Percentiles rank a stretch among this genome's conserved stretches.
Conservation (phyloP, 169 alveolate genomes). For the Besnoitia besnoiti region DNA sequence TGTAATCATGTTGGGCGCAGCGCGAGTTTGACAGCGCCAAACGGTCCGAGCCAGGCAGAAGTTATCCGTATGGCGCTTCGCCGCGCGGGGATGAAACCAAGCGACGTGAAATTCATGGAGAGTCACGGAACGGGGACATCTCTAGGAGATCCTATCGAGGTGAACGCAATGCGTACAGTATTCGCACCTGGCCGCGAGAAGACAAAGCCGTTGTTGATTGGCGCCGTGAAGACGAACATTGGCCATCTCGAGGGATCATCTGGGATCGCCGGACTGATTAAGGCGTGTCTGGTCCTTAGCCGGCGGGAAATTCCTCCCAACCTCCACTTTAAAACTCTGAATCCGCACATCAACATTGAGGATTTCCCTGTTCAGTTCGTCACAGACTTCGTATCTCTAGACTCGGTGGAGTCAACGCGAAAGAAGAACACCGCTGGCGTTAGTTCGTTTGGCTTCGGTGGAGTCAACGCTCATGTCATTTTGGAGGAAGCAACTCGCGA, state of each 20-base stretch:
- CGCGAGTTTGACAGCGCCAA: slow-evolving; percentile 83
- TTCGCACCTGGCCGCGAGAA: slow-evolving; percentile 69
- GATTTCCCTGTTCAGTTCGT: slow-evolving; percentile 61
- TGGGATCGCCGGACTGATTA: slow-evolving; percentile 79
- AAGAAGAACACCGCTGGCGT: slow-evolving; percentile 75
- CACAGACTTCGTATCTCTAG: slow-evolving; percentile 42
- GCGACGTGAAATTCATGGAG: slow-evolving; percentile 68
- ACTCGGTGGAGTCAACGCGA: slow-evolving; percentile 28
- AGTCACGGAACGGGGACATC: slow-evolving; percentile 84
- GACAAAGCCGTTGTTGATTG: slow-evolving; percentile 71
- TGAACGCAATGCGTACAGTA: slow-evolving; percentile 76
- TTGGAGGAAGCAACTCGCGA: slow-evolving; percentile 70
- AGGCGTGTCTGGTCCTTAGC: slow-evolving; percentile 72
- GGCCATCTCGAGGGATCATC: slow-evolving; percentile 84
- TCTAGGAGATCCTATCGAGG: slow-evolving; percentile 83
- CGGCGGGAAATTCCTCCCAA: slow-evolving; percentile 74
- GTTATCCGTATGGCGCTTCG: slow-evolving; percentile 75
- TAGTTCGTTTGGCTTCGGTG: slow-evolving; percentile 82
- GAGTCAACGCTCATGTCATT: slow-evolving; percentile 77
- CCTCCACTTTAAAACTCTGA: slow-evolving; percentile 72
- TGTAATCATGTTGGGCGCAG: slow-evolving; percentile 80
- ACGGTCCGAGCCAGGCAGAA: slow-evolving; percentile 82
- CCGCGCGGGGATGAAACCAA: slow-evolving; percentile 67
- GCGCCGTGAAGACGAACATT: slow-evolving; percentile 80
- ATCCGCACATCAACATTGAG: slow-evolving; percentile 56